phyloP scores from a whole-genome alignment of 2,329 filamentous ascomycete genomes.

The Coniosporium tulheliwenetii region DNA sequence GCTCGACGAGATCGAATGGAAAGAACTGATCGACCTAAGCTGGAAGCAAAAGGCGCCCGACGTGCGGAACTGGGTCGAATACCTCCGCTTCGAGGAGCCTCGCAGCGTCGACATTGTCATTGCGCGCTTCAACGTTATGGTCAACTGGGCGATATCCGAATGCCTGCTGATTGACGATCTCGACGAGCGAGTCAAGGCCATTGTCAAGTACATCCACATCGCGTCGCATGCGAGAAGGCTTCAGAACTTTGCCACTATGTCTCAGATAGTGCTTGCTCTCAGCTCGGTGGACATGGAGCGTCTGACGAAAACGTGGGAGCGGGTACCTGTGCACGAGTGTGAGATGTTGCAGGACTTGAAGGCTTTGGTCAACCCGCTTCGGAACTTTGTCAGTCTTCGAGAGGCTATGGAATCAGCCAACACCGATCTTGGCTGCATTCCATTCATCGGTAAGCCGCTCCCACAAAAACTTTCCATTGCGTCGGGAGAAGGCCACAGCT shows the following conservation, averaged over 20 bases:
- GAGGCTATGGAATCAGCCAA: conserved; percentile 61
- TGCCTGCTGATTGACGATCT: conserved; percentile 57
- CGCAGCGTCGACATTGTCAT: conserved; percentile 71
- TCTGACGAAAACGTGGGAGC: conserved; percentile 53
- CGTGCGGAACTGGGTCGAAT: conserved; percentile 67
- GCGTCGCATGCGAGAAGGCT: conserved; percentile 59
- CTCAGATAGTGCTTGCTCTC: conserved; percentile 63
- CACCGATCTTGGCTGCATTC: conserved; percentile 60
- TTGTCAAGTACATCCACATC: conserved; percentile 73
- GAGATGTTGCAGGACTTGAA: conserved; percentile 55
- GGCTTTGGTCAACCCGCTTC: conserved; percentile 55
- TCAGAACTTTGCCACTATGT: conserved; percentile 73
- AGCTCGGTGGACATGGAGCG: conserved; percentile 57
- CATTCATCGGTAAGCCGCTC: conserved; percentile 53
- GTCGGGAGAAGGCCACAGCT: conserved; percentile 2
- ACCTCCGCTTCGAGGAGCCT: conserved; percentile 55
- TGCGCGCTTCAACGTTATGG: conserved; percentile 75
- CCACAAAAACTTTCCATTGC: no score
- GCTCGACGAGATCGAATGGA: conserved; percentile 76
- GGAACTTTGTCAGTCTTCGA: conserved; percentile 63
- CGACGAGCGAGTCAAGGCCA: conserved; percentile 58
- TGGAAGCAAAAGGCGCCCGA: conserved; percentile 58
- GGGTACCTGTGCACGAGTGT: conserved; percentile 50
- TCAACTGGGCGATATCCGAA: conserved; percentile 75
- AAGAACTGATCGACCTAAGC: conserved; percentile 66